phyloP scores from a whole-genome alignment of 129 eudicot genomes.

The Oenanthe sinensis region DNA sequence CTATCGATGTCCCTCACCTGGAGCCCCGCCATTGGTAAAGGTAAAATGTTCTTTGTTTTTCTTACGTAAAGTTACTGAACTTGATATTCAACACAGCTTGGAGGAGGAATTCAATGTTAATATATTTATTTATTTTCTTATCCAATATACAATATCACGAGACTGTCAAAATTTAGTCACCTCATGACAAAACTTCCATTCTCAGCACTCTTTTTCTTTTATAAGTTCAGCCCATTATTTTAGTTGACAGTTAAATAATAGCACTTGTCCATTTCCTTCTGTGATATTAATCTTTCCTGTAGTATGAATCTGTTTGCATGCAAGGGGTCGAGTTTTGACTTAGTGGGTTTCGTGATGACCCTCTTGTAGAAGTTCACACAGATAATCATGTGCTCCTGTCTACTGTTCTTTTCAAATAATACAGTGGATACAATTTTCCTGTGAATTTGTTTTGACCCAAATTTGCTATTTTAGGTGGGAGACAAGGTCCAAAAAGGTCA shows the following conservation, averaged over 20 bases:
- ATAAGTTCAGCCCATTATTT: neutral
- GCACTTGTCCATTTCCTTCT: neutral
- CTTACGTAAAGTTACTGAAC: neutral
- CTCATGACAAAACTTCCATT: too few relatives aligned
- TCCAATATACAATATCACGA: neutral
- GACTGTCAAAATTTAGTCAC: neutral
- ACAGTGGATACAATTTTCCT: neutral
- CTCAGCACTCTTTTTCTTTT: neutral
- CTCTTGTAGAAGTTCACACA: too few relatives aligned
- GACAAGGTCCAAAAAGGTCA: too few relatives aligned
- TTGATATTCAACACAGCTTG: neutral
- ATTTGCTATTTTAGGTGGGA: too few relatives aligned
- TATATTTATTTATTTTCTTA: neutral
- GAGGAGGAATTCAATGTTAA: neutral
- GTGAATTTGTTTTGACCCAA: too few relatives aligned
- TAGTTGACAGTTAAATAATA: neutral
- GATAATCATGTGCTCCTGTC: neutral
- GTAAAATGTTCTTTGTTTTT: conserved; percentile 23
- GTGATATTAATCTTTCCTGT: neutral
- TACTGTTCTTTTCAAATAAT: neutral
- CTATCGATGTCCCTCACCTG: conserved; percentile 81
- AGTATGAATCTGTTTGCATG: neutral
- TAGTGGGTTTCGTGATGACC: too few relatives aligned
- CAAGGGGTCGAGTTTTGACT: neutral
- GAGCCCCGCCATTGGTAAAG: conserved; percentile 76